Evolutionary conservation across 1,139 yeast genomes (phyloP).

Genomic region (Debaryomyces sp.): DNA sequence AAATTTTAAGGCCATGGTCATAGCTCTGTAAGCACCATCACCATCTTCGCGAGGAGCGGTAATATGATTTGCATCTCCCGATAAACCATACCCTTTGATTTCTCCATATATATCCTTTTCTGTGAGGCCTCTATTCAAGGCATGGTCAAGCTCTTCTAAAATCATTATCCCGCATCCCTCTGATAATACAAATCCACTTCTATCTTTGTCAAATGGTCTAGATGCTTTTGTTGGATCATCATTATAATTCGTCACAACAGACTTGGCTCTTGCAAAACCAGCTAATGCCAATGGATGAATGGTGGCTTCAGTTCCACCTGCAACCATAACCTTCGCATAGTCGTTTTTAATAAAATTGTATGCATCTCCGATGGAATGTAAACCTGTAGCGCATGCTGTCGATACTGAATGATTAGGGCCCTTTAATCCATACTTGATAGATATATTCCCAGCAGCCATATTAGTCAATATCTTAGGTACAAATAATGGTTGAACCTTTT

Average conservation of each 20-base stretch:
- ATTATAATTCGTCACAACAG: constrained; percentile 66
- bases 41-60: constrained; percentile 89
- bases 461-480: constrained; percentile 83
- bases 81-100: constrained; percentile 81
- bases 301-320: constrained; percentile 91
- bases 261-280: constrained; percentile 90
- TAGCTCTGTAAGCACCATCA: constrained; percentile 81
- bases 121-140: constrained; percentile 59
- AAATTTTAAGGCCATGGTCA: constrained; percentile 69
- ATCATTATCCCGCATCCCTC: constrained; percentile 90
- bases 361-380: constrained; percentile 94
- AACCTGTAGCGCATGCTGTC: constrained; percentile 97
- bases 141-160: constrained; percentile 79
- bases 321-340: constrained; percentile 83
- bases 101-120: constrained; percentile 71
- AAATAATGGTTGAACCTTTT: constrained; percentile 80
- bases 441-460: constrained; percentile 94
- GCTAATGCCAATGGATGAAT: constrained; percentile 86
- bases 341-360: constrained; percentile 76
- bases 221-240: constrained; percentile 69
- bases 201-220: constrained; percentile 78
- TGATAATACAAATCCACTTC: constrained; percentile 90
- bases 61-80: constrained; percentile 92
- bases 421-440: constrained; percentile 70
- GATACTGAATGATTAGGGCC: constrained; percentile 92